phyloP scores from a whole-genome alignment of 2,329 filamentous ascomycete species.

The Pseudogymnoascus sp. region DNA sequence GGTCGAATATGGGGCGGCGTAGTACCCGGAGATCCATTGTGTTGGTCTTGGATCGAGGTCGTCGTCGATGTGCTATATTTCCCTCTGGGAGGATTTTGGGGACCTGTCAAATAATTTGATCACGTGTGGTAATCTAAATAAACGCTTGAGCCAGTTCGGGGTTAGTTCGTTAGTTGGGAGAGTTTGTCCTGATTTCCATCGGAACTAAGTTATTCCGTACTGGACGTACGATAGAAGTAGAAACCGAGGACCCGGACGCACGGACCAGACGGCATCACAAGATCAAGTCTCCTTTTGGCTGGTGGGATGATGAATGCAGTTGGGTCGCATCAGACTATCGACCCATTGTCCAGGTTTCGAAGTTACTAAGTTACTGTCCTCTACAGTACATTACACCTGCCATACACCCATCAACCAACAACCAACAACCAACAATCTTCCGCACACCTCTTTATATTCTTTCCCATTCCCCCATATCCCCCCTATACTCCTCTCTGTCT shows the following conservation, averaged over 20 bases:
- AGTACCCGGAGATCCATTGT: conserved; percentile 27
- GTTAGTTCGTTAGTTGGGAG: too few species aligned
- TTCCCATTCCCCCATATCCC: background rate
- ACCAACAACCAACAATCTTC: background rate
- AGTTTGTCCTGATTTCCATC: background rate
- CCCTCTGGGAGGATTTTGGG: conserved; percentile 11
- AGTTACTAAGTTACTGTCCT: too few species aligned
- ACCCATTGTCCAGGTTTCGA: background rate
- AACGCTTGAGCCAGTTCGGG: background rate
- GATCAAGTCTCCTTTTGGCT: conserved; percentile 10
- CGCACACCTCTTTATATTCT: background rate
- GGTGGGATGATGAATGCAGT: conserved; percentile 2
- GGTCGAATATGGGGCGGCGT: conserved; percentile 23
- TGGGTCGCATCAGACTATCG: background rate
- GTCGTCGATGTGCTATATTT: conserved; percentile 10
- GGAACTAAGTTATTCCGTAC: background rate
- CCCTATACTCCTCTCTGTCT: background rate
- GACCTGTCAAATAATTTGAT: conserved; percentile 1
- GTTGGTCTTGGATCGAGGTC: conserved; percentile 11
- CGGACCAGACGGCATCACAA: conserved; percentile 3
- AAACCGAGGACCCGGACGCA: conserved; percentile 4
- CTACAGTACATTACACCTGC: background rate
- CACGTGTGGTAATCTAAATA: background rate
- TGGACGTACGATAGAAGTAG: too few species aligned
- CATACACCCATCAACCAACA: background rate